phyloP scores from a whole-genome alignment of 1,139 yeast species.

The Lodderomyces metapsilosis region DNA sequence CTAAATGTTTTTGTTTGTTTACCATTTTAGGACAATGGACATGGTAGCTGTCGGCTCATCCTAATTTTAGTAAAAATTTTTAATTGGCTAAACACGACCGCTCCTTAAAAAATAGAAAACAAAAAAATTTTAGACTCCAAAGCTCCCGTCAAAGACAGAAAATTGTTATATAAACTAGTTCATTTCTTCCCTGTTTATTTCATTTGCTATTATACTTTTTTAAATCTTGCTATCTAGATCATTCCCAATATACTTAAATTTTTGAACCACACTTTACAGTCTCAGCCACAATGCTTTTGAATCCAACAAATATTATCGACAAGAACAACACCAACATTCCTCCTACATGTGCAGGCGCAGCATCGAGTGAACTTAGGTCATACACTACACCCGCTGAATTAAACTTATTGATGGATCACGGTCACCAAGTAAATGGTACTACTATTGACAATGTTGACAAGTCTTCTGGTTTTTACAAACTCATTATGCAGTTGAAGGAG shows the following conservation, averaged over 20 bases:
- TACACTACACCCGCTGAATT: background rate
- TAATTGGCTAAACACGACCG: background rate
- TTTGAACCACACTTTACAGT: conserved; percentile 1
- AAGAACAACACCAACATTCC: background rate
- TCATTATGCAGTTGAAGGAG: conserved; percentile 27
- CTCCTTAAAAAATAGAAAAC: background rate
- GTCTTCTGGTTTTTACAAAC: conserved; percentile 12
- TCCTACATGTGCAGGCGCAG: background rate
- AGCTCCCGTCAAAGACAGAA: background rate
- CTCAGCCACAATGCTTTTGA: conserved; percentile 12
- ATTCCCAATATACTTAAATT: background rate
- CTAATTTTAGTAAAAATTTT: background rate
- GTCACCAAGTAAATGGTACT: conserved; percentile 13
- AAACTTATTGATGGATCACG: conserved; percentile 11
- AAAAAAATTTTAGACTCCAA: no score
- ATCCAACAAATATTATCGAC: conserved; percentile 7
- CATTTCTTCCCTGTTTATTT: background rate
- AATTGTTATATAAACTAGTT: background rate
- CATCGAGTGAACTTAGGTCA: background rate
- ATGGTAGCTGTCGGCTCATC: conserved; percentile 1
- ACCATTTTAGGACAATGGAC: background rate
- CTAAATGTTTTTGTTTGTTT: background rate
- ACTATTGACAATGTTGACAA: conserved; percentile 13
- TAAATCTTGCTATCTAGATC: background rate
- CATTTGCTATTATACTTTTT: background rate